Conservation (phyloP, 2,329 filamentous ascomycete species). For the Pseudogymnoascus sp. region DNA sequence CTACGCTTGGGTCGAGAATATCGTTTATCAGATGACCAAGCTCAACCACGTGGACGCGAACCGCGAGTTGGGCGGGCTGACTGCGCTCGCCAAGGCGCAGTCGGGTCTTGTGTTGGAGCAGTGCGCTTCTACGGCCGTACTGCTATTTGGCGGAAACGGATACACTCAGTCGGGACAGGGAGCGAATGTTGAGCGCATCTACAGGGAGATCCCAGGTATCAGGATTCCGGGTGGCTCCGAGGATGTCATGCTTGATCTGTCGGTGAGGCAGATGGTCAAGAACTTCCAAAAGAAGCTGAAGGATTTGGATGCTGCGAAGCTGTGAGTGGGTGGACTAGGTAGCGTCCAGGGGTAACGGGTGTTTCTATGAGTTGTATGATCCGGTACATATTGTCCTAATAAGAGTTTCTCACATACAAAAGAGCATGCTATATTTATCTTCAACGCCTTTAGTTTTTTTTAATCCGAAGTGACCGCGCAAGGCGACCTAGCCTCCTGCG, state of each 20-base stretch:
- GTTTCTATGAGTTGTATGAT: background rate
- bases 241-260: slow-evolving; percentile 63
- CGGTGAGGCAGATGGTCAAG: slow-evolving; percentile 58
- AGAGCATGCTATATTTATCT: background rate
- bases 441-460: background rate
- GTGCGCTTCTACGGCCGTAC: slow-evolving; percentile 56
- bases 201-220: slow-evolving; percentile 53
- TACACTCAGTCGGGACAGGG: slow-evolving; percentile 63
- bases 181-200: slow-evolving; percentile 61
- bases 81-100: slow-evolving; percentile 64
- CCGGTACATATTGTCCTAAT: background rate
- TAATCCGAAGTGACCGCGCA: background rate
- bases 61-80: slow-evolving; percentile 59
- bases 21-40: slow-evolving; percentile 58
- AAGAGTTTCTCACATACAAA: background rate
- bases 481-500: background rate
- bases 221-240: slow-evolving; percentile 61
- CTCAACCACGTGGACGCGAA: slow-evolving; percentile 50
- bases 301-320: slow-evolving; percentile 33
- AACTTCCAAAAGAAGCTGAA: slow-evolving; percentile 53
- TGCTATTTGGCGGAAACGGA: slow-evolving; percentile 67
- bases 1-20: slow-evolving; percentile 65
- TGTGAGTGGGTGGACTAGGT: slow-evolving; percentile 8
- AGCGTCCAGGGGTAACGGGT: background rate
- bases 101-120: slow-evolving; percentile 58